Conservation (phyloP, 2,329 filamentous ascomycete genomes). For the Pseudogymnoascus sp. region DNA sequence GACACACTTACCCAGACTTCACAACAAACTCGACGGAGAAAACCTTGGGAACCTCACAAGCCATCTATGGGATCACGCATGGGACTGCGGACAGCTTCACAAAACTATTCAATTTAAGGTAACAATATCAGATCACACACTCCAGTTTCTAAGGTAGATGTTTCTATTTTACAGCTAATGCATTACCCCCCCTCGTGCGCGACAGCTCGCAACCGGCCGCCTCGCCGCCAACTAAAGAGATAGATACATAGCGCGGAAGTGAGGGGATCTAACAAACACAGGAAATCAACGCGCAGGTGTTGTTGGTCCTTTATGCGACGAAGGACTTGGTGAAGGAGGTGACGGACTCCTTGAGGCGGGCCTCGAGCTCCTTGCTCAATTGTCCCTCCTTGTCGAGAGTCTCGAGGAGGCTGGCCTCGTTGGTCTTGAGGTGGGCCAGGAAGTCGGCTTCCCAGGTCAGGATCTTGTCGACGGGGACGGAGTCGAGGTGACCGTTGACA, state of each 20-base stretch:
- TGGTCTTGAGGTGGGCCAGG: constrained; percentile 83
- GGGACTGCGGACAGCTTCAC: background rate
- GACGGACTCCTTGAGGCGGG: constrained; percentile 71
- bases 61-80: background rate
- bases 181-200: constrained; percentile 10
- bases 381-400: constrained; percentile 94
- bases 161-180: constrained; percentile 12
- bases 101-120: constrained; percentile 8
- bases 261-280: constrained; percentile 9
- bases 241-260: constrained; percentile 10
- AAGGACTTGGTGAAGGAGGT: constrained; percentile 90
- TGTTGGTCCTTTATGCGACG: constrained; percentile 30
- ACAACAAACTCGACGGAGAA: background rate
- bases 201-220: constrained; percentile 7
- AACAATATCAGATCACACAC: constrained; percentile 9
- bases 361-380: constrained; percentile 89
- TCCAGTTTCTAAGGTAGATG: constrained; percentile 11
- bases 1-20: background rate
- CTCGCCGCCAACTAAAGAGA: constrained; percentile 9
- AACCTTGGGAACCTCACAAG: background rate
- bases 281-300: constrained; percentile 12
- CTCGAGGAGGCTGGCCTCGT: constrained; percentile 75
- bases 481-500: constrained; percentile 95
- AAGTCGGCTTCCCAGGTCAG: constrained; percentile 92
- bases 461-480: constrained; percentile 83